Conservation (phyloP, 75 land plant species). For the Chamaecyparis obtusa region DNA sequence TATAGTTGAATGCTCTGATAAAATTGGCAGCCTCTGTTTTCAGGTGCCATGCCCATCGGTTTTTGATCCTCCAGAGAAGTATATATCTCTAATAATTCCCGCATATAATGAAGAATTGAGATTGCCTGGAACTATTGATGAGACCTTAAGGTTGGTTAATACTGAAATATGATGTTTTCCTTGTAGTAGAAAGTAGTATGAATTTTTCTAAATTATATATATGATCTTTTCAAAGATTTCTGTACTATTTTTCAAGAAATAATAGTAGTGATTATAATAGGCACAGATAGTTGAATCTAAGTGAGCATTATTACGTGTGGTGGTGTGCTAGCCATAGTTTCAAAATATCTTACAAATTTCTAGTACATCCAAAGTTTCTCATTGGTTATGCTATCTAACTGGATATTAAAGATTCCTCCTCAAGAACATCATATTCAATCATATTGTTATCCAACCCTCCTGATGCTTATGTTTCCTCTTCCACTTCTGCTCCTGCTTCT, state of each 20-base stretch:
- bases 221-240: not conserved
- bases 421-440: too few relatives aligned
- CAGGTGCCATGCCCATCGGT: constrained; percentile 79
- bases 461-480: too few relatives aligned
- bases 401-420: too few relatives aligned
- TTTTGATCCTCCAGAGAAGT: constrained; percentile 84
- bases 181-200: not conserved
- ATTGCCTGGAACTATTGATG: constrained; percentile 81
- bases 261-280: not conserved
- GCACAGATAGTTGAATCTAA: not conserved
- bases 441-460: too few relatives aligned
- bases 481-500: too few relatives aligned
- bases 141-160: constrained; percentile 65
- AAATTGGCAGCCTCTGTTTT: constrained; percentile 4
- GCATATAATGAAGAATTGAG: constrained; percentile 95
- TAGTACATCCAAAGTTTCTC: too few relatives aligned
- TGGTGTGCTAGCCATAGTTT: not conserved
- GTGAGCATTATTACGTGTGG: not conserved
- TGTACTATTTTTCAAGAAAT: not conserved
- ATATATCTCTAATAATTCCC: constrained; percentile 87
- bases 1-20: not conserved
- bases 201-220: not conserved
- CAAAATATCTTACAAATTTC: too few relatives aligned
- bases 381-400: too few relatives aligned
- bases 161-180: not conserved